Evolutionary conservation across 2,329 filamentous ascomycete species (phyloP), one percentile per base, ranked within the genome.

Genomic region (Malbranchea zuffiana): DNA sequence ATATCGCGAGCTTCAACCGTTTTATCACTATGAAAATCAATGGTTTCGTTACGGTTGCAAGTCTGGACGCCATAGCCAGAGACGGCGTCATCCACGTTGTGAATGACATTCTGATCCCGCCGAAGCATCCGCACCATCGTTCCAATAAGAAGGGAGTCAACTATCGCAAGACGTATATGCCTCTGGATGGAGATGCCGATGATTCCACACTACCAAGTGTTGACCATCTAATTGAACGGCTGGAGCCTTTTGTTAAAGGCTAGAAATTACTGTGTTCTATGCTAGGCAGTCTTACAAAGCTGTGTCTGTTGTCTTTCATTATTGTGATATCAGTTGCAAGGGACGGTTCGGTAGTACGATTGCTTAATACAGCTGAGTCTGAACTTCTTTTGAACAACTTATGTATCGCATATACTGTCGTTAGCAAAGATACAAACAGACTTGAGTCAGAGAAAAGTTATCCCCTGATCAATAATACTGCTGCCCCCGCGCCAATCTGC

Each of bases 81-180:
- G 82, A 94, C 53, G 87, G 87, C 20, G 85, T 88, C 10, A 72
- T 93, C 24, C 87, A 94, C 39, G 76, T 88, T 11, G 67, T 90
- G 0, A 68, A 71, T 32, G 69, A 69, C 40, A 75, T 94, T 0
- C 62, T 92, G 40, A 75, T 95, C 45, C 87, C 87, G 27, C 83
- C 85, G 1, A 76, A 73, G 59, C 68, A 68, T 43, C 52, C 27
- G 12, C 12, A 32, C 13, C 27, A 31, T 19, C n/a, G n/a, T n/a
- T n/a, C n/a, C n/a, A n/a, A n/a, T n/a, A n/a, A n/a, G n/a, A n/a
- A n/a, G n/a, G n/a, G n/a, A n/a, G n/a, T n/a, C n/a, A n/a, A n/a
- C n/a, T 15, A 13, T 16, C 13, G 19, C 7, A 6, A 25, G 16
- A 26, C 27, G 12, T 32, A 31, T 29, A 31, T 25, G 10, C 35